Conservation (phyloP, 108 stramenopile species). For the Mayamaea pseudoterrestris region DNA sequence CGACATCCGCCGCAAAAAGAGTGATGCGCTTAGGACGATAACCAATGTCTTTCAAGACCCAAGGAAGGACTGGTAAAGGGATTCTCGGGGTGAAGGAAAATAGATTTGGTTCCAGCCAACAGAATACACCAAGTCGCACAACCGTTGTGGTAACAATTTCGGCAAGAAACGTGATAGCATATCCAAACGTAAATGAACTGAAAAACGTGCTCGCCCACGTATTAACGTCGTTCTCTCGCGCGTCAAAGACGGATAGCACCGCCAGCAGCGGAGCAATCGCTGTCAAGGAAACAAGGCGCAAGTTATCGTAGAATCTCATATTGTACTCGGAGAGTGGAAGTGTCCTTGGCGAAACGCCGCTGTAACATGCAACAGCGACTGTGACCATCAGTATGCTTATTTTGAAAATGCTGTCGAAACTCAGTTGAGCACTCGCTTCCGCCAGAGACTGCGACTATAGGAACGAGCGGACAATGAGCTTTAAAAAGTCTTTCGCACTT, state of each 20-base stretch:
- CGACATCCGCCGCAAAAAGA: constrained; percentile 75
- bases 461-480: too few species aligned
- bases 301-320: constrained; percentile 49
- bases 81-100: constrained; percentile 50
- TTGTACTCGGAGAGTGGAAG: constrained; percentile 58
- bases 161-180: constrained; percentile 40
- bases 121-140: constrained; percentile 56
- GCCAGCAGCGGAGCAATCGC: constrained; percentile 29
- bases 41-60: constrained; percentile 71
- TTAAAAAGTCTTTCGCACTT: too few species aligned
- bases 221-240: constrained; percentile 41
- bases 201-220: constrained; percentile 51
- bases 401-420: constrained; percentile 19
- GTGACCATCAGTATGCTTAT: constrained; percentile 24
- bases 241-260: constrained; percentile 34
- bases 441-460: too few species aligned
- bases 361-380: constrained; percentile 35
- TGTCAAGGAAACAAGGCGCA: constrained; percentile 28
- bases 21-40: constrained; percentile 73
- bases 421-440: neutral
- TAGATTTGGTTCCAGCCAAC: constrained; percentile 58
- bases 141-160: constrained; percentile 62
- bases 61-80: constrained; percentile 56
- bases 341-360: constrained; percentile 63
- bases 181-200: constrained; percentile 62